Evolutionary conservation across 148 eudicot species (phyloP), one percentile per base, ranked within the genome.

Genomic region (Fallopia convolvulus): DNA sequence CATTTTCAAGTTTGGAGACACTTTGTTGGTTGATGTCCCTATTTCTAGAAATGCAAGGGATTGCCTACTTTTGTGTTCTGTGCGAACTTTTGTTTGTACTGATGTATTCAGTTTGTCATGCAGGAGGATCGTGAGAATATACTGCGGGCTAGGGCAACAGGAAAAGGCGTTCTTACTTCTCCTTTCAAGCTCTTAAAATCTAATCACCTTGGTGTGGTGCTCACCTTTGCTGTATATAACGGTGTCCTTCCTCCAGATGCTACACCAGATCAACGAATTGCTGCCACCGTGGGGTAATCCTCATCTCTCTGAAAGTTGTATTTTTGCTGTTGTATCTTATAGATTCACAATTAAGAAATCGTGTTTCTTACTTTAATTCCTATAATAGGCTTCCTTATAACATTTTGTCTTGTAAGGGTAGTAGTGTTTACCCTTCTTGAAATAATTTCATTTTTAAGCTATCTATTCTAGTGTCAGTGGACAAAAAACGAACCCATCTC

Each of bases 101-200:
- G 58, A 53, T 79, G 26, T 42, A 77, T 30, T 70, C 14, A 1
- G 56, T 81, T 61, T 49, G 76, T 21, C 77, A 26, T 77, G 77
- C 71, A 95, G 97, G 99, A 93, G 85, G 99, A 92, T 74, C 97
- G 92, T 46, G 99, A 93, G 83, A 95, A 95, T 79, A 90, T 95
- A 52, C 81, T 93, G 76, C 88, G 99, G 80, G 99, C 97, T 56
- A 88, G 98, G 77, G 97, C 87, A 9, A 87, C 97, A 61, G 99
- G 99, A 79, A 95, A 91, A 78, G 99, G 97, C 58, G 97, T 93
- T 39, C 83, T 95, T 76, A 95, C 99, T 77, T 81, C 93, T 74
- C 98, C 99, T 30, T 93, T 95, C 53, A 88, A 85, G 81, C 84
- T 95, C 65, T 81, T 95, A 61, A 95, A 95, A 79, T 89, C 98